phyloP scores from a whole-genome alignment of 2,329 filamentous ascomycete species.

The Conoideocrella luteorostrata region DNA sequence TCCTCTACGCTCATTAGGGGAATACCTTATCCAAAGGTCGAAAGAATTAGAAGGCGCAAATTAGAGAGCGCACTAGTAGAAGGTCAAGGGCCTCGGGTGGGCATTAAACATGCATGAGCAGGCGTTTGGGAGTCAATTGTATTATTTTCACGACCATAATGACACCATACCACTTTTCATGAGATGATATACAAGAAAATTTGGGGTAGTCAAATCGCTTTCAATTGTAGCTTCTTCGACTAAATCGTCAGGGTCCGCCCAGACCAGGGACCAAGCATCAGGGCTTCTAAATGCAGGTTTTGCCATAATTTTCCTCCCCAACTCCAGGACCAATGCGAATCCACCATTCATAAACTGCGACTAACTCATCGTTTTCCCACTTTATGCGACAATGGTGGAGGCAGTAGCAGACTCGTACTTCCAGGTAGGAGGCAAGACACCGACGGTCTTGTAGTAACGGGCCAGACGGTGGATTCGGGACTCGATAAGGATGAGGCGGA shows the following conservation, averaged over 20 bases:
- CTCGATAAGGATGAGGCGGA: conserved; percentile 99
- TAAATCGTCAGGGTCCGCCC: conserved; percentile 22
- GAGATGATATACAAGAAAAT: not conserved
- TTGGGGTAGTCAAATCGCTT: conserved; percentile 20
- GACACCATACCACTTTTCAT: conserved; percentile 3
- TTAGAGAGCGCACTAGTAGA: too few relatives aligned
- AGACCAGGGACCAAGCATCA: conserved; percentile 33
- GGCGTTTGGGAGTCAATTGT: conserved; percentile 9
- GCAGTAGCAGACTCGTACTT: conserved; percentile 98
- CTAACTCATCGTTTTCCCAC: conserved; percentile 2
- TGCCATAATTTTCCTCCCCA: conserved; percentile 33
- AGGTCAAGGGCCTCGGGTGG: too few relatives aligned
- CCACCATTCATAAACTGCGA: conserved; percentile 16
- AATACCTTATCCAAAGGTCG: conserved; percentile 63
- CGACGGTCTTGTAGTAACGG: conserved; percentile 98
- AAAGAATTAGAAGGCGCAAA: conserved; percentile 58
- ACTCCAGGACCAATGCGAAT: conserved; percentile 37
- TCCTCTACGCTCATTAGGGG: conserved; percentile 62
- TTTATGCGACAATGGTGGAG: conserved; percentile 87
- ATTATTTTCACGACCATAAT: not conserved
- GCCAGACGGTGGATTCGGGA: conserved; percentile 99
- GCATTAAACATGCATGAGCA: conserved; percentile 4
- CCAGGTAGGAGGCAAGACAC: conserved; percentile 84
- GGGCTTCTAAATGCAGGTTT: conserved; percentile 38
- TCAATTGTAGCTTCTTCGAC: conserved; percentile 26